These are phyloP conservation scores for Picochlorum sp. DNA, from an alignment of 139 green algal species.

Conservation along the genomic window DNA sequence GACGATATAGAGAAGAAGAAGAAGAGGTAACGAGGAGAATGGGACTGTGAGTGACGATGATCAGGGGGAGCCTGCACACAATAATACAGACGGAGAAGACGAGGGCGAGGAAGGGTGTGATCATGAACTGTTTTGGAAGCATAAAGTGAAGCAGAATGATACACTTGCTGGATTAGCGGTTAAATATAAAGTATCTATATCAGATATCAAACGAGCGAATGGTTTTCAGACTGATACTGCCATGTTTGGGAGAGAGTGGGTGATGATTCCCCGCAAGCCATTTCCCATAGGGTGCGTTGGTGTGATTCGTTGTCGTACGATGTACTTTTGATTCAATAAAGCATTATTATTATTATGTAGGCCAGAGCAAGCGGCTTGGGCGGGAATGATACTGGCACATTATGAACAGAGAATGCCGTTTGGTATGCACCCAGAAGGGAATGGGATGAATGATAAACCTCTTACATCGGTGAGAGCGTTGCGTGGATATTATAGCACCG, in stretches of 20 bases:
- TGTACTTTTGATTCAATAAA: too few species aligned
- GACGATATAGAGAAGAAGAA: too few species aligned
- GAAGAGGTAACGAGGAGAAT: too few species aligned
- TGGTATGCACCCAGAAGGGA: conserved; percentile 5
- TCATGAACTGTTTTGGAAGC: too few species aligned
- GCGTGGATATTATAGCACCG: conserved; percentile 34
- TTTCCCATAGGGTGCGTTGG: conserved; percentile 37
- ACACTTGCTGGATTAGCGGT: conserved; percentile 76
- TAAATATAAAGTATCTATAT: conserved; percentile 70
- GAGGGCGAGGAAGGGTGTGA: too few species aligned
- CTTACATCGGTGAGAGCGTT: conserved; percentile 9
- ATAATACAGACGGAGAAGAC: too few species aligned
- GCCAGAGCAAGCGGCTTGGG: conserved; percentile 41
- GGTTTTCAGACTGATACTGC: conserved; percentile 67
- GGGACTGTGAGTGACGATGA: too few species aligned
- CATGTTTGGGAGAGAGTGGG: conserved; percentile 60
- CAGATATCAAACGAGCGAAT: conserved; percentile 79
- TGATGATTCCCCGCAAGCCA: conserved; percentile 61
- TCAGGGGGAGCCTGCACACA: too few species aligned
- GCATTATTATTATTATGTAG: conserved; percentile 5
- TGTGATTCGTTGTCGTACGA: too few species aligned
- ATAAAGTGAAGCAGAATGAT: conserved; percentile 71
- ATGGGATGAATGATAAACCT: not conserved
- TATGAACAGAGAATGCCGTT: conserved; percentile 20
- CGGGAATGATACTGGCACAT: conserved; percentile 53